A percentile compares a stretch with the other conserved stretches of the same genome.
These are phyloP conservation scores for Grifola frondosa DNA, from an alignment of 1,284 basidiomycete species.

Conservation along the genomic window DNA sequence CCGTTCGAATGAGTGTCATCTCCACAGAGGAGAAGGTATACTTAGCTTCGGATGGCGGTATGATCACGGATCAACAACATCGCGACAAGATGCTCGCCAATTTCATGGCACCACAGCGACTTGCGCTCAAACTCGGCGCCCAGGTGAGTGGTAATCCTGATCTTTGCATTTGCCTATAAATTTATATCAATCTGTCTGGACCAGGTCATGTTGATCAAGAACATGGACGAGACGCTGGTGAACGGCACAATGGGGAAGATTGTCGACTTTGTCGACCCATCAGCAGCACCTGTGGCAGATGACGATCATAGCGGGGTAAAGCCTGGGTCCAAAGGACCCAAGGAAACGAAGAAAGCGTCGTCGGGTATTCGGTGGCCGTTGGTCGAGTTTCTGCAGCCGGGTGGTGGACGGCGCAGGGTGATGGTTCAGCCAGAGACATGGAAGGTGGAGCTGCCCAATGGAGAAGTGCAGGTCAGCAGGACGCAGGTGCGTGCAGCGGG, in stretches of 20 bases:
- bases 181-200: not conserved
- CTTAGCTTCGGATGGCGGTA: constrained; percentile 44
- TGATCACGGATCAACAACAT: constrained; percentile 40
- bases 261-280: constrained; percentile 50
- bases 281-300: constrained; percentile 17
- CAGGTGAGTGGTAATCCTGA: constrained; percentile 19
- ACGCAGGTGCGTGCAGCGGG: constrained; percentile 54
- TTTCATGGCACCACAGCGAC: constrained; percentile 31
- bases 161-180: not conserved
- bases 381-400: constrained; percentile 35
- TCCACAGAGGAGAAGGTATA: constrained; percentile 36
- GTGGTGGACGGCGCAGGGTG: constrained; percentile 42
- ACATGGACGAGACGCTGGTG: constrained; percentile 66
- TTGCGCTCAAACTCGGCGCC: constrained; percentile 31
- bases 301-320: constrained; percentile 25
- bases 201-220: constrained; percentile 66
- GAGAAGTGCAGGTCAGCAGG: constrained; percentile 75
- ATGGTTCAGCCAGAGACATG: constrained; percentile 67
- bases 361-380: constrained; percentile 28
- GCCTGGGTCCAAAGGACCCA: constrained; percentile 23
- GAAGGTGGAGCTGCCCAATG: constrained; percentile 84
- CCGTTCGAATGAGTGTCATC: constrained; percentile 50
- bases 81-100: constrained; percentile 38
- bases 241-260: constrained; percentile 84
- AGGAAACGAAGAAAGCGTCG: constrained; percentile 16